phyloP scores from a whole-genome alignment of 129 eudicot genomes.

The Flaveria linearis region DNA sequence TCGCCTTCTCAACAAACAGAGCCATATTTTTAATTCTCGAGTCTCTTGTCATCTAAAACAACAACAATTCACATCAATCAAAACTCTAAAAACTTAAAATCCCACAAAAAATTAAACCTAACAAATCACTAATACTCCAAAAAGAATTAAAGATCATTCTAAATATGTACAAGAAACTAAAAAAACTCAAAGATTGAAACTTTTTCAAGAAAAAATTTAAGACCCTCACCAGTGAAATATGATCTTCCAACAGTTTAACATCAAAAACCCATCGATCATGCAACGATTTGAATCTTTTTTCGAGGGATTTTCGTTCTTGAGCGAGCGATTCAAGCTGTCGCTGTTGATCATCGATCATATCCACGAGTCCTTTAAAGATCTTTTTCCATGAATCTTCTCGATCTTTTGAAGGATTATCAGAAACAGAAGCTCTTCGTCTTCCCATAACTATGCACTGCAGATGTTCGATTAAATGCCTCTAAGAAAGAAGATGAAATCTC shows the following conservation, averaged over 20 bases:
- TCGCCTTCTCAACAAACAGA: conserved; percentile 42
- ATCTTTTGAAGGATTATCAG: conserved; percentile 29
- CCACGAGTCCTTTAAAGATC: conserved; percentile 51
- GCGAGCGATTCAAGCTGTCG: conserved; percentile 41
- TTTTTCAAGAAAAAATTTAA: background rate
- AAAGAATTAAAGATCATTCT: too few relatives aligned
- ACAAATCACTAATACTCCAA: too few relatives aligned
- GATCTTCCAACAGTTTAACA: conserved; percentile 40
- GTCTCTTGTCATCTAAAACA: conserved; percentile 52
- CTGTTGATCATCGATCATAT: conserved; percentile 44
- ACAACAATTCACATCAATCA: background rate
- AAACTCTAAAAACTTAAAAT: conserved; percentile 28
- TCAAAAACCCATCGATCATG: conserved; percentile 48
- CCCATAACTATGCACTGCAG: conserved; percentile 45
- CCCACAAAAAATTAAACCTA: background rate
- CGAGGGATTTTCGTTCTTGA: conserved; percentile 44
- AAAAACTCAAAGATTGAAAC: background rate
- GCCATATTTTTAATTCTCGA: conserved; percentile 37
- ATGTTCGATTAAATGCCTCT: conserved; percentile 31
- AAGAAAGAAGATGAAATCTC: conserved; percentile 22
- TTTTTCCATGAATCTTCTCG: conserved; percentile 54
- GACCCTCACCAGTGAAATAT: conserved; percentile 43
- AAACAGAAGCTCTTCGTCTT: conserved; percentile 28
- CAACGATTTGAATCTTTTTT: conserved; percentile 40
- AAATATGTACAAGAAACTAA: background rate